Evolutionary conservation across 345 rosid species (phyloP), one percentile per base, ranked within the genome.

Genomic region (Gossypium anomalum): DNA sequence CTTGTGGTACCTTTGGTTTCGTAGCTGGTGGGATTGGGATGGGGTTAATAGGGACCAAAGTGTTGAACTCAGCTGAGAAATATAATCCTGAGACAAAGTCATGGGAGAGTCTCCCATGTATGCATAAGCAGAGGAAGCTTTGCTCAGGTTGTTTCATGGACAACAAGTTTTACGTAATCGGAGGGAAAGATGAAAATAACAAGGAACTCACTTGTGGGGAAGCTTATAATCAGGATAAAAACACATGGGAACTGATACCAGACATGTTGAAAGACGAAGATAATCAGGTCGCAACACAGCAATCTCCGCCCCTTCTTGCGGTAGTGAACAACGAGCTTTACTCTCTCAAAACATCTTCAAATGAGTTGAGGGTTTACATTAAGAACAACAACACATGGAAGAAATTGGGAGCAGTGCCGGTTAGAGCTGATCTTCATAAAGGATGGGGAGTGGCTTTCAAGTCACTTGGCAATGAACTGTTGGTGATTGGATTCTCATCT

Each of bases 371-470:
- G 52, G 84, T 92, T 66, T 94, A 92, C 69, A 62, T 86, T 58
- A 85, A 87, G 81, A 80, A 63, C 17, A 76, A 69, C 85, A 94
- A 86, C 66, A 70, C 83, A 41, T 94, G 98, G 98, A 92, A 83
- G 82, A 87, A 80, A 27, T 77, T 92, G 38, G 98, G 97, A 51
- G 75, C 60, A 9, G 97, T 87, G 29, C 98, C 98, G 0, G 93
- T 94, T 49, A 82, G 91, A 70, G 97, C 97, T 1, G 92, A 85
- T 80, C 80, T 85, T 56, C 80, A 77, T 74, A 78, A 74, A 75
- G 98, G 98, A 59, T 92, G 98, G 98, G 98, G 97, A 0, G 89
- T 94, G 9, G 98, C 98, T 6, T 94, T 94, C 85, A 94, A 89
- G 87, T 90, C 97, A 4, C 85, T 94, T 22, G 98, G 97, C 10